Evolutionary conservation across 2,329 filamentous ascomycete genomes (phyloP).

Genomic region (Aureobasidium sp.): DNA sequence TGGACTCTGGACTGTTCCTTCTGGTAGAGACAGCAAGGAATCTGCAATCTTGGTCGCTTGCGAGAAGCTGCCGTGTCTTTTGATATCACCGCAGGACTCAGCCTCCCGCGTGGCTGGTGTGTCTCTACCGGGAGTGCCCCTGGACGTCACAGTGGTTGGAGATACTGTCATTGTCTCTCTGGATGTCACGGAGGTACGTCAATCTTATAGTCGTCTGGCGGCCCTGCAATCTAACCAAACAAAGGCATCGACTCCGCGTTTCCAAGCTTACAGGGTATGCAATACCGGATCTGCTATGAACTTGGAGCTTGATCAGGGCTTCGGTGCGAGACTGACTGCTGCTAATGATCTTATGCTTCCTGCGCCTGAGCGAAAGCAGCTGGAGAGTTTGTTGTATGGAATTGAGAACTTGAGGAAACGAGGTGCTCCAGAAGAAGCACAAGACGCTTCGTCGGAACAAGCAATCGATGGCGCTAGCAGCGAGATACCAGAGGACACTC

Average conservation of each 20-base stretch:
- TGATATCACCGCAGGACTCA: slow-evolving; percentile 45
- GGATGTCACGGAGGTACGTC: slow-evolving; percentile 8
- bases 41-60: slow-evolving; percentile 33
- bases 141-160: slow-evolving; percentile 52
- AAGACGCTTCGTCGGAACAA: slow-evolving; percentile 8
- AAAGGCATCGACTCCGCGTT: slow-evolving; percentile 1
- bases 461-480: neutral
- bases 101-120: neutral
- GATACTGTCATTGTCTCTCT: slow-evolving; percentile 20
- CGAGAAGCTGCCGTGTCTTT: slow-evolving; percentile 52
- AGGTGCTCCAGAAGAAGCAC: slow-evolving; percentile 20
- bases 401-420: slow-evolving; percentile 46
- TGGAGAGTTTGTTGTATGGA: slow-evolving; percentile 41
- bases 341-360: slow-evolving; percentile 20
- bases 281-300: neutral
- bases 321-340: slow-evolving; percentile 7
- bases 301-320: slow-evolving; percentile 16
- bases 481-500: neutral
- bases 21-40: neutral
- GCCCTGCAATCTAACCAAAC: neutral
- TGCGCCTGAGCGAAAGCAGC: slow-evolving; percentile 29
- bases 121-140: slow-evolving; percentile 35
- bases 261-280: slow-evolving; percentile 3
- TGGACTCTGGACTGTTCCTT: slow-evolving; percentile 41
- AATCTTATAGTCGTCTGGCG: neutral